phyloP scores from a whole-genome alignment of 768 basidiomycete genomes.

The Tephrocybe sp. region DNA sequence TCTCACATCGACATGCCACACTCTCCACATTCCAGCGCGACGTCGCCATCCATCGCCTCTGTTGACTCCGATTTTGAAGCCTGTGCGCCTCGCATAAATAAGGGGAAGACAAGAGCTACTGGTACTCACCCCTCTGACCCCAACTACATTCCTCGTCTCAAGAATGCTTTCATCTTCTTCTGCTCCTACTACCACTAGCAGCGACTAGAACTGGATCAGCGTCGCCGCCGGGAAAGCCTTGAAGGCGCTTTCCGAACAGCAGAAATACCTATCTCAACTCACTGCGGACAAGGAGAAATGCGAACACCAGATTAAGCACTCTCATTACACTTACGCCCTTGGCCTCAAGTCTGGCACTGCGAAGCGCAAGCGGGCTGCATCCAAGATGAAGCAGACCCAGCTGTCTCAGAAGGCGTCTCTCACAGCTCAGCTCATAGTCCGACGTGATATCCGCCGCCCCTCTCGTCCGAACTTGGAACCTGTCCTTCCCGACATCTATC shows the following conservation, averaged over 20 bases:
- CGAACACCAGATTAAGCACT: conserved; percentile 24
- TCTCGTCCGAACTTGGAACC: neutral
- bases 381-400: conserved; percentile 4
- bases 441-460: neutral
- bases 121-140: conserved; percentile 10
- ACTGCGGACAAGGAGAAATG: conserved; percentile 24
- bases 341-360: conserved; percentile 12
- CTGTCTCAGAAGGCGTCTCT: conserved; percentile 3
- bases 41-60: conserved; percentile 12
- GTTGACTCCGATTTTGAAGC: conserved; percentile 9
- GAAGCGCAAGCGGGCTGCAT: conserved; percentile 10
- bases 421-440: neutral
- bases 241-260: conserved; percentile 20
- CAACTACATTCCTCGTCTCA: conserved; percentile 30
- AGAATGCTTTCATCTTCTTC: conserved; percentile 38
- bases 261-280: conserved; percentile 18
- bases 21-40: conserved; percentile 10
- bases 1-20: neutral
- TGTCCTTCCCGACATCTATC: neutral
- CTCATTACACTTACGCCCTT: conserved; percentile 27
- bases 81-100: conserved; percentile 5
- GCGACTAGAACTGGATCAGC: conserved; percentile 33
- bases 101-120: conserved; percentile 11
- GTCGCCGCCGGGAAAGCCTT: conserved; percentile 28
- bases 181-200: conserved; percentile 26